Conservation (phyloP, 1,139 yeast genomes). For the Hyphopichia pseudoburtonii region DNA sequence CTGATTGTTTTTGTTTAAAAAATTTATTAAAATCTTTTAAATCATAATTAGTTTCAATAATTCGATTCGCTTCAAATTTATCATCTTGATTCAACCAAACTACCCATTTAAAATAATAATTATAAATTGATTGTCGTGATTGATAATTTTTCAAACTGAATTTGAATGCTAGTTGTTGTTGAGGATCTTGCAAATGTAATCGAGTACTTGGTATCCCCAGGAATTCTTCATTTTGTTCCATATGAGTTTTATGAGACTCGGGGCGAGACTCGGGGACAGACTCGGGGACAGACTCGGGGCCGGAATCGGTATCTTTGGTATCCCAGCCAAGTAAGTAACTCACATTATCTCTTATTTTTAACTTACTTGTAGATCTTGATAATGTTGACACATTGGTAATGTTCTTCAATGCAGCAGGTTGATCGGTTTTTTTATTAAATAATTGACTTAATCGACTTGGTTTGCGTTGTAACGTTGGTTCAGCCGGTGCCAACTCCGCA, state of each 20-base stretch:
- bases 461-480: not conserved
- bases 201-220: constrained; percentile 17
- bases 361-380: constrained; percentile 4
- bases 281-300: too few relatives aligned
- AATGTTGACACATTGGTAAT: not conserved
- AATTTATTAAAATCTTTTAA: constrained; percentile 11
- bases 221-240: too few relatives aligned
- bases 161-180: constrained; percentile 14
- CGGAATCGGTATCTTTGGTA: not conserved
- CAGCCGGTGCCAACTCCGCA: not conserved
- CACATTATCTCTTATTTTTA: constrained; percentile 20
- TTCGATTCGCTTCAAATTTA: constrained; percentile 6
- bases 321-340: constrained; percentile 13
- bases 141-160: constrained; percentile 7
- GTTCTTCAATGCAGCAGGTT: not conserved
- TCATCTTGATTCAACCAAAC: constrained; percentile 12
- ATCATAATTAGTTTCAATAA: constrained; percentile 18
- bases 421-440: not conserved
- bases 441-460: constrained; percentile 2
- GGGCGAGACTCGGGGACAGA: too few relatives aligned
- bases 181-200: constrained; percentile 12
- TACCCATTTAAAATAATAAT: constrained; percentile 20
- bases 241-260: too few relatives aligned
- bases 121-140: not conserved
- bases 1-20: constrained; percentile 7